Evolutionary conservation across 495 filamentous ascomycete species (phyloP).

Genomic region (Staphylotrichum tortipilum): DNA sequence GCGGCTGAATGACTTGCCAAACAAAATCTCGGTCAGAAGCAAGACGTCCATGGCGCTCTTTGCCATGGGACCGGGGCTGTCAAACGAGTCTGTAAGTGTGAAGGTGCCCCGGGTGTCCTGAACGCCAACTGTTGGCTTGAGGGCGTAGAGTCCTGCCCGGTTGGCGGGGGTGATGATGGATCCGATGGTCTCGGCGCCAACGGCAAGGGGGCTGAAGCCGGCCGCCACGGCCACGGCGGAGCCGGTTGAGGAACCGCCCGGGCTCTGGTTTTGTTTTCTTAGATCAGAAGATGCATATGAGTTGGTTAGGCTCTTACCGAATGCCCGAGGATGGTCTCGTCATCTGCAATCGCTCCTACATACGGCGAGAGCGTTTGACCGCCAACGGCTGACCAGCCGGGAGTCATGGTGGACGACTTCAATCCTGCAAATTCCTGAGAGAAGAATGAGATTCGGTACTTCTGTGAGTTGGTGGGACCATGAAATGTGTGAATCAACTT

Average conservation of each 20-base stretch:
- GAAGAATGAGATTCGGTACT: too few relatives aligned
- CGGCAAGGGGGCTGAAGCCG: constrained; percentile 34
- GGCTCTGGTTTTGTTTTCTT: constrained; percentile 16
- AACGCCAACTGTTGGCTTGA: constrained; percentile 11
- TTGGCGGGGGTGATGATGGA: constrained; percentile 35
- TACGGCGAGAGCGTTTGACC: constrained; percentile 41
- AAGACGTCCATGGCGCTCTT: constrained; percentile 23
- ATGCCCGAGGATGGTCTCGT: constrained; percentile 27
- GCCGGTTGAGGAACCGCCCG: constrained; percentile 41
- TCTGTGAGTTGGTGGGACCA: too few relatives aligned
- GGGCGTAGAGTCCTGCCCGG: constrained; percentile 35
- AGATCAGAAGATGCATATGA: too few relatives aligned
- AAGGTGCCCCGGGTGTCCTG: constrained; percentile 9
- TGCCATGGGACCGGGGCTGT: constrained; percentile 30
- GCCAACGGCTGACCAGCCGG: constrained; percentile 37
- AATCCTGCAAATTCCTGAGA: not conserved
- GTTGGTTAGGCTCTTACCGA: constrained; percentile 5
- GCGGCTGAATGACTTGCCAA: not conserved
- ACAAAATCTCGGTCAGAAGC: constrained; percentile 15
- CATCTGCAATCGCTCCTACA: constrained; percentile 22
- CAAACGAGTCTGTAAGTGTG: constrained; percentile 17
- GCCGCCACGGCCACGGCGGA: constrained; percentile 40
- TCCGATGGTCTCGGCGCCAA: constrained; percentile 43
- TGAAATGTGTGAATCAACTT: not conserved
- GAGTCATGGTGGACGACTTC: constrained; percentile 15